Evolutionary conservation across 2,329 filamentous ascomycete genomes (phyloP), one percentile per base, ranked within the genome.

Genomic region (Aspergillus aculeatus): DNA sequence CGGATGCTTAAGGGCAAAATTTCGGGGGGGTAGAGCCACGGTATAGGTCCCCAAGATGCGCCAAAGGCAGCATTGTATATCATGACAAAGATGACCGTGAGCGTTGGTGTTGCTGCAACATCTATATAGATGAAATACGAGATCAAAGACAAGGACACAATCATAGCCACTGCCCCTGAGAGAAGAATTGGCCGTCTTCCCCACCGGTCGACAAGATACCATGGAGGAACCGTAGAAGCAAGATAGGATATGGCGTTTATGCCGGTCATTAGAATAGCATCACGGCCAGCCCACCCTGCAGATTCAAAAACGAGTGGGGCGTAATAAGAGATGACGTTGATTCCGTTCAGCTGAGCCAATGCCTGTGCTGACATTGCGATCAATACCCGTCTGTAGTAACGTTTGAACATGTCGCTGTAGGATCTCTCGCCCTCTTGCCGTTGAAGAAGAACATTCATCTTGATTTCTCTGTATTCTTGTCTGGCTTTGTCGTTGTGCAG

Each of bases 251-350:
- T 88, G 58, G 88, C 91, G 78, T 98, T 99, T 76, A 98, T 91
- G 58, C 95, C 95, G 6, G 95, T 96, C 95, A 98, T 98, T 62
- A 98, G 84, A 64, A 98, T 90, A 5, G 95, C 95, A 60, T 92
- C 84, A 66, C 94, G 91, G 29, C 94, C 95, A 57, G 86, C 79
- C 95, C 94, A 98, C n/a, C 95, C 94, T 41, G 95, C 95, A 61
- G 93, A 93, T 77, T 97, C 93, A 70, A 99, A 98, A 16, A 98
- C 94, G 58, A 96, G 87, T 0, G 95, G 95, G 1, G 95, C 95
- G 73, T 99, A 99, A 82, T 98, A 99, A 1, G 94, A 98, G 64
- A 99, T 99, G 73, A 99, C 95, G 78, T 99, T 99, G 81, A 99
- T 99, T 66, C 95, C 95, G 79, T 98, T 98, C 56, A 99, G 86